These are phyloP conservation scores for Paraphoma sp. DNA, from an alignment of 2,329 filamentous ascomycete genomes.

Conservation along the genomic window DNA sequence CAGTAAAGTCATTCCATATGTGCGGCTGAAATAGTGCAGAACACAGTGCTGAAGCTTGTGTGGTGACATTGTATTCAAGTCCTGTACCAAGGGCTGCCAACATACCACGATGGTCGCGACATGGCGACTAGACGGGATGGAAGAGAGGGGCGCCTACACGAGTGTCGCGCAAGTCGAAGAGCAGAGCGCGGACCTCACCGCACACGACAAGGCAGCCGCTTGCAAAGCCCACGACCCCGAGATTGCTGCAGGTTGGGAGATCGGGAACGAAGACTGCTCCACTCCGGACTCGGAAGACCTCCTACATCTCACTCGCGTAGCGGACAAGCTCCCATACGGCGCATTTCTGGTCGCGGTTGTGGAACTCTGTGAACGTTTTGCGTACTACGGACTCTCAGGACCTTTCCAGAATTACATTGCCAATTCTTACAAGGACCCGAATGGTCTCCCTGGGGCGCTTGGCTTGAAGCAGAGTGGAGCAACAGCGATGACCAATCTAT, in stretches of 20 bases:
- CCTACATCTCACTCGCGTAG: constrained; percentile 39
- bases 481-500: constrained; percentile 55
- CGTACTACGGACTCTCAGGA: constrained; percentile 54
- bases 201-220: constrained; percentile 19
- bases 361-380: constrained; percentile 58
- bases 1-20: too few species aligned
- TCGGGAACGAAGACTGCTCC: constrained; percentile 25
- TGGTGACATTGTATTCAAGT: too few species aligned
- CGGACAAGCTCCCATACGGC: constrained; percentile 53
- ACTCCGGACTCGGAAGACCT: constrained; percentile 35
- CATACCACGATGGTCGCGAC: constrained; percentile 22
- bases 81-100: too few species aligned
- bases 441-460: constrained; percentile 50
- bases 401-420: constrained; percentile 60
- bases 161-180: constrained; percentile 42
- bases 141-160: constrained; percentile 37
- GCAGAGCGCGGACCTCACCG: constrained; percentile 17
- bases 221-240: constrained; percentile 4
- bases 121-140: constrained; percentile 21
- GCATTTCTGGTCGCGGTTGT: constrained; percentile 58
- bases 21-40: too few species aligned
- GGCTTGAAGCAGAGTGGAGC: constrained; percentile 52
- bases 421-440: constrained; percentile 48
- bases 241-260: constrained; percentile 2
- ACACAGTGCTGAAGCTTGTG: too few species aligned